A percentile compares a stretch with the other conserved stretches of the same genome.
Evolutionary conservation across 805 yeast genomes (phyloP).

Genomic region (Kuraishia ogatae): DNA sequence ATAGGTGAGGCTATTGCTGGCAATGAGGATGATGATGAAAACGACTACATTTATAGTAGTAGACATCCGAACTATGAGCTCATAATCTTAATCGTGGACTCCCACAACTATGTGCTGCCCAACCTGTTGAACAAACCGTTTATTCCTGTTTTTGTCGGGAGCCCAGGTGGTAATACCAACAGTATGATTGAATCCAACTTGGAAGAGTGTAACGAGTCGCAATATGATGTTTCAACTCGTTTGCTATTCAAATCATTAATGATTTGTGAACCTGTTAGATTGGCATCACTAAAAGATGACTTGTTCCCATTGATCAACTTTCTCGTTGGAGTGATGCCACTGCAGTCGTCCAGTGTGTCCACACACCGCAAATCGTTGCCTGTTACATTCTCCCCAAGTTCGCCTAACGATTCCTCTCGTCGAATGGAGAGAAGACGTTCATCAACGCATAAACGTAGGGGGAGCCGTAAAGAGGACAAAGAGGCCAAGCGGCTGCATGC

Average conservation of each 20-base stretch:
- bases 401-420: background rate
- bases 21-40: background rate
- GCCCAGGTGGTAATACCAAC: background rate
- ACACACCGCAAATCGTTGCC: background rate
- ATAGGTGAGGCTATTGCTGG: background rate
- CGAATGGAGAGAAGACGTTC: background rate
- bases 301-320: constrained; percentile 23
- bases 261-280: constrained; percentile 23
- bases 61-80: constrained; percentile 12
- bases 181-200: background rate
- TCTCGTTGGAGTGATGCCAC: constrained; percentile 15
- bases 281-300: constrained; percentile 20
- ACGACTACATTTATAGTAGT: background rate
- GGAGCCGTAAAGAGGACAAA: background rate
- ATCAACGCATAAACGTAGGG: background rate
- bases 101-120: constrained; percentile 19
- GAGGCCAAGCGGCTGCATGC: background rate
- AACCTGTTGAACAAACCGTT: constrained; percentile 19
- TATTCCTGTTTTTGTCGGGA: constrained; percentile 18
- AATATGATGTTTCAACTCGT: background rate
- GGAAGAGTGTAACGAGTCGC: constrained; percentile 2
- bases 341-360: background rate
- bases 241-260: constrained; percentile 8
- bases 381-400: too few relatives aligned
- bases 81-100: constrained; percentile 18